Base-by-base conservation (phyloP, 306 rosid species). In the Styphnolobium japonicum region DNA sequence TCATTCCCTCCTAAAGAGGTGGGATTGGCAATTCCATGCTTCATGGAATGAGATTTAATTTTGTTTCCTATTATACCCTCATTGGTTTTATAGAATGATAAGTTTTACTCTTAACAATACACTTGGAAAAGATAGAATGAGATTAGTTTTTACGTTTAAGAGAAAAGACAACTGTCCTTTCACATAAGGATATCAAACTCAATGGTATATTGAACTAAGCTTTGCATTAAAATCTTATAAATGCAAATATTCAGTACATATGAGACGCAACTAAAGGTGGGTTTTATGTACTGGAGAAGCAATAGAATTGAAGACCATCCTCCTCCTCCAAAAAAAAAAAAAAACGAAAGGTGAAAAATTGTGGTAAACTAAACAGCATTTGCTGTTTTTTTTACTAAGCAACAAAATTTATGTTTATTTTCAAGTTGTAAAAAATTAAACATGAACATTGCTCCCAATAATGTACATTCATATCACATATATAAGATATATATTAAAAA, bases 121-220 rank as follows among this genome's bases (percentile, higher is more conserved):
- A 94, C 98, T 92, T 86, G 57, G 46, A 75, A 86, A 75, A 75
- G 21, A 55, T 51, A n/a, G n/a, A n/a, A n/a, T 46, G 11, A 71
- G 14, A 39, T 69, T 69, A 67, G 61, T 49, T 40, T 77, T 61
- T 37, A 40, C 18, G 43, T 55, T 74, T n/a, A 29, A 21, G 33
- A 53, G 74, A 77, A 55, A 79, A 73, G 42, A 77, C 27, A 68
- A 66, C 36, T 23, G 29, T 75, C 73, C 48, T 18, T 82, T 60
- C 48, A 57, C 51, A 57, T 22, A 45, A 55, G 76, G 31, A 78
- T 69, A 53, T 58, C 76, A 66, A 46, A 72, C 16, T 27, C 15
- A n/a, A 39, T 14, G 14, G 11, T 33, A 36, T 66, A 21, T 36
- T 56, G 27, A 64, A 66, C 52, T n/a, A n/a, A n/a, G n/a, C n/a